These are phyloP conservation scores for Monosporascus sp. DNA, from an alignment of 2,329 filamentous ascomycete species.

Conservation along the genomic window DNA sequence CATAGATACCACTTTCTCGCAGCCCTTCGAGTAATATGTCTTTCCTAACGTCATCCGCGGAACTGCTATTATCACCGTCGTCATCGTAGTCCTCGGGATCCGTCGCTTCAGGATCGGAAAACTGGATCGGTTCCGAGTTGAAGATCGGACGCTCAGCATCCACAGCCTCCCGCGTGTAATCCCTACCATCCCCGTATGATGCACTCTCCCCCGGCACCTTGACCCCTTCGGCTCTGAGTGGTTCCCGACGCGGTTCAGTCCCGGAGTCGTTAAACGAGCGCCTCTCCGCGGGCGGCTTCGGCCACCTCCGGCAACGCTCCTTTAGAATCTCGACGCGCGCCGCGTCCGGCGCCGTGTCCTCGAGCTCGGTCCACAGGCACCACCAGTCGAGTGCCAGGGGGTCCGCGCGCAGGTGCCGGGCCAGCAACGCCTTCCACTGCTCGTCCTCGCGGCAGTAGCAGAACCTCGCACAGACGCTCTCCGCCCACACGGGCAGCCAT, in stretches of 20 bases:
- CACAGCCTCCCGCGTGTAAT: background rate
- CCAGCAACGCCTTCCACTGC: constrained; percentile 21
- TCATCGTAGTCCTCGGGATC: background rate
- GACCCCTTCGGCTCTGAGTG: background rate
- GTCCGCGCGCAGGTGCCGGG: constrained; percentile 10
- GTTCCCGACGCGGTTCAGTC: background rate
- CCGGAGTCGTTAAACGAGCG: constrained; percentile 1
- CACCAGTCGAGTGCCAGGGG: constrained; percentile 19
- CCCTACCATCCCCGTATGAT: background rate
- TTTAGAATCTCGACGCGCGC: constrained; percentile 8
- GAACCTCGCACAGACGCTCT: constrained; percentile 17
- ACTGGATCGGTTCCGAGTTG: background rate
- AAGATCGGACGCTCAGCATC: background rate
- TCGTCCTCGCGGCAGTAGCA: constrained; percentile 20
- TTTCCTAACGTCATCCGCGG: background rate
- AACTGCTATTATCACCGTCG: background rate
- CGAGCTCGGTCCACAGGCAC: constrained; percentile 16
- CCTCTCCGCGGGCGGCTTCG: constrained; percentile 8
- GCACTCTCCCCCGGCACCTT: no score
- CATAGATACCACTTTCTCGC: background rate
- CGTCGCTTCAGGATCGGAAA: background rate
- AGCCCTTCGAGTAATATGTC: background rate
- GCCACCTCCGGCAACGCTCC: constrained; percentile 16
- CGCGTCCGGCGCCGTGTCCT: constrained; percentile 2
- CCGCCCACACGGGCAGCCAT: constrained; percentile 20